Evolutionary conservation across 225 moss, liverwort and hornwort species (phyloP), one percentile per base, ranked within the genome.

Genomic region (Takakia lepidozioides): DNA sequence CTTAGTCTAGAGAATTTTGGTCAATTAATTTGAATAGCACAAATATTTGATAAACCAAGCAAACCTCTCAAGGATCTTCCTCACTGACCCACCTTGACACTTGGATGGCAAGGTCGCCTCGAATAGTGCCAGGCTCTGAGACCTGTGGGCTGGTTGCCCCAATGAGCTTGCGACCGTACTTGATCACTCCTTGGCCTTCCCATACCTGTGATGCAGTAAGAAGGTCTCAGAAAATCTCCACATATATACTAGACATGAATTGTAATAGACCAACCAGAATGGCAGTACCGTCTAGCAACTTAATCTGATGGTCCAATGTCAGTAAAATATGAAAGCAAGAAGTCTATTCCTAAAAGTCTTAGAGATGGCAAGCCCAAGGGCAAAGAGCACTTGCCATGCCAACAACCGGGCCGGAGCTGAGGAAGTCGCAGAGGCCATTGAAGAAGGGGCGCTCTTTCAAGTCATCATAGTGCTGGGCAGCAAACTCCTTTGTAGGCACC

Each of bases 131-230:
- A 2, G 88, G 88, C 54, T 88, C 85, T 1, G 88, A 88, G 0
- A 71, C 75, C 46, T 70, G 63, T 17, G 88, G 88, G 49, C 19
- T 67, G 5, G 88, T 88, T 4, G 82, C 85, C 10, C 88, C 88
- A 19, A 88, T 88, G 32, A 85, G 42, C 75, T 88, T 88, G 19
- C 88, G 78, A 29, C 88, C 88, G 27, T 88, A 88, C 56, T 82
- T 76, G 21, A 88, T 85, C 32, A 85, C 88, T 27, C 88, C 88
- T 61, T 73, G 73, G 2, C 88, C 88, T 67, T 88, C 88, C 88
- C 88, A 88, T 2, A 88, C 87, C 87, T 87, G 23, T 35, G 40
- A n/a, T 13, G 2, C 15, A 23, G 29, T 14, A 32, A 32, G n/a
- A n/a, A n/a, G n/a, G n/a, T n/a, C n/a, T n/a, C n/a, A n/a, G n/a